Evolutionary conservation across 2,329 filamentous ascomycete genomes (phyloP).

Genomic region (Lomentospora prolificans): DNA sequence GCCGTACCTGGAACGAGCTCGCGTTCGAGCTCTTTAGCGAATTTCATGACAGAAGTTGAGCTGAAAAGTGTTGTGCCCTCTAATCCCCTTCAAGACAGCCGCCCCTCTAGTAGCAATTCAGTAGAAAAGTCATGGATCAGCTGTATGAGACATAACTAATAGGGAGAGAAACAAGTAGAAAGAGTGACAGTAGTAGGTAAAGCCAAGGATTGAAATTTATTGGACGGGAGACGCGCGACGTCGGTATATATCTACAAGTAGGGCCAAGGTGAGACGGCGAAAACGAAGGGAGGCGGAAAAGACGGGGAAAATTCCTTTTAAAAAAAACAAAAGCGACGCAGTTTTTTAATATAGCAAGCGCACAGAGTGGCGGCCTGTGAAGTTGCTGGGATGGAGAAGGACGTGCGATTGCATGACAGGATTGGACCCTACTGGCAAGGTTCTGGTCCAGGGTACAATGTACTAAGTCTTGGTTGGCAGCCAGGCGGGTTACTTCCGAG

Average conservation of each 20-base stretch:
- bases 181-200: neutral
- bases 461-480: too few species aligned
- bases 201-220: neutral
- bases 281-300: neutral
- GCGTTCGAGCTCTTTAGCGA: conserved; percentile 70
- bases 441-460: neutral
- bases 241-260: too few species aligned
- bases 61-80: neutral
- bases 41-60: conserved; percentile 41
- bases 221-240: too few species aligned
- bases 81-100: neutral
- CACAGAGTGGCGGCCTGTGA: neutral
- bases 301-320: too few species aligned
- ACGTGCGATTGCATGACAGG: neutral
- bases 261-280: too few species aligned
- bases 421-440: neutral
- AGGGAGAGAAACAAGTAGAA: neutral
- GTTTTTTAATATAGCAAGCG: neutral
- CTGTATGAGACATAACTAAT: neutral
- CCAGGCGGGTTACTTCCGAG: too few species aligned
- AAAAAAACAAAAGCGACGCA: neutral
- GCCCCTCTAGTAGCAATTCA: neutral
- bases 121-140: neutral
- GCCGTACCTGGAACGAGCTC: conserved; percentile 69
- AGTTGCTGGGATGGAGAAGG: neutral